Evolutionary conservation across 441 rosid genomes (phyloP).

Genomic region (Pelargonium hybrid): DNA sequence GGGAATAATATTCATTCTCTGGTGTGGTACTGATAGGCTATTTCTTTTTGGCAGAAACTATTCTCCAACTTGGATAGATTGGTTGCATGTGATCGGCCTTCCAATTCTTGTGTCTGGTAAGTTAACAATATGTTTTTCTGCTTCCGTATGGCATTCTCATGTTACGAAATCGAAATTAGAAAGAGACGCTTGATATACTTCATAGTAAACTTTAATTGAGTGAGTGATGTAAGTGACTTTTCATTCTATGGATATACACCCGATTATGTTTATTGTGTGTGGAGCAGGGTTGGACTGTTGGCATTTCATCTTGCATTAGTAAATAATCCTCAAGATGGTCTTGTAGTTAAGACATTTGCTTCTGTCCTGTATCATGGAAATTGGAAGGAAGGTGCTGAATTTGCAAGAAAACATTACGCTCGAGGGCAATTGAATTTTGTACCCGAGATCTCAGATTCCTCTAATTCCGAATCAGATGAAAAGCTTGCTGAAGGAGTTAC

Average conservation of each 20-base stretch:
- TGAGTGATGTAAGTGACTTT: slow-evolving; percentile 1
- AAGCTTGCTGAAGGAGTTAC: slow-evolving; percentile 52
- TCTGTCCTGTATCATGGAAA: slow-evolving; percentile 60
- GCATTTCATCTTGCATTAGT: slow-evolving; percentile 81
- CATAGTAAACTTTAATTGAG: no score
- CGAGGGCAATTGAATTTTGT: slow-evolving; percentile 25
- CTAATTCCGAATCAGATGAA: slow-evolving; percentile 40
- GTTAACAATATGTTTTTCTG: slow-evolving; percentile 18
- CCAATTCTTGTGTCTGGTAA: slow-evolving; percentile 61
- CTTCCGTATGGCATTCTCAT: not conserved
- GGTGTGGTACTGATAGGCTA: slow-evolving; percentile 3
- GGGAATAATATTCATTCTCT: not conserved
- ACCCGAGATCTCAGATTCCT: slow-evolving; percentile 54
- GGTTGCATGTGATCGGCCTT: slow-evolving; percentile 66
- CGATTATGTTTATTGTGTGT: slow-evolving; percentile 18
- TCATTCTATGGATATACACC: slow-evolving; percentile 3
- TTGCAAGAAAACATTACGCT: slow-evolving; percentile 47
- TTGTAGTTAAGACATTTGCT: slow-evolving; percentile 60
- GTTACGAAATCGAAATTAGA: not conserved
- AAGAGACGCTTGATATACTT: not conserved
- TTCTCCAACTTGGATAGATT: slow-evolving; percentile 68
- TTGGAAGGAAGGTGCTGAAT: slow-evolving; percentile 57
- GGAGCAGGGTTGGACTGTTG: slow-evolving; percentile 70
- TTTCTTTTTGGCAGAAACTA: slow-evolving; percentile 45
- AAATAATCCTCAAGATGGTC: slow-evolving; percentile 60